These are phyloP conservation scores for Myriosclerotinia curreyana DNA, from an alignment of 2,329 filamentous ascomycete genomes.

Conservation along the genomic window DNA sequence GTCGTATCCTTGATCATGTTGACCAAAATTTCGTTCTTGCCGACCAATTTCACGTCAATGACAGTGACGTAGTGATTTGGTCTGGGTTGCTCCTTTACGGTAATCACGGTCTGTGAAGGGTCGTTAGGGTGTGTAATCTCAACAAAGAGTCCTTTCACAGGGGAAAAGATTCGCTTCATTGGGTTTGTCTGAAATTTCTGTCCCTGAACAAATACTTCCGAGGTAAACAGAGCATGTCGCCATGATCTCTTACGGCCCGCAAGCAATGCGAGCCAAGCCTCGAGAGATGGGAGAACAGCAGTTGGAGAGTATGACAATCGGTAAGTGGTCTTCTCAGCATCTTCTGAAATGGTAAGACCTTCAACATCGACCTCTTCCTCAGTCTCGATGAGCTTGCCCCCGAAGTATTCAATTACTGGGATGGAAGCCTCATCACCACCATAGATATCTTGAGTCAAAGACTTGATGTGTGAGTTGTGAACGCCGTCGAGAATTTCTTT, in stretches of 20 bases:
- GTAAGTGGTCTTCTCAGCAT: constrained; percentile 77
- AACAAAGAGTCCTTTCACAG: constrained; percentile 80
- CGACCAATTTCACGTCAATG: constrained; percentile 74
- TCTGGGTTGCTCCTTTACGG: constrained; percentile 80
- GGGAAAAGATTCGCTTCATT: constrained; percentile 85
- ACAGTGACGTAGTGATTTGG: constrained; percentile 86
- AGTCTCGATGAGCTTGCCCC: constrained; percentile 74
- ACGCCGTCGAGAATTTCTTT: constrained; percentile 92
- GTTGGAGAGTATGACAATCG: constrained; percentile 74
- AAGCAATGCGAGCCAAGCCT: constrained; percentile 84
- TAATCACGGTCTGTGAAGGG: constrained; percentile 77
- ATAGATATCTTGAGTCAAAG: constrained; percentile 78
- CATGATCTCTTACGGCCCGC: constrained; percentile 85
- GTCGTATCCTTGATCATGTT: constrained; percentile 93
- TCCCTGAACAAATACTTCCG: constrained; percentile 91
- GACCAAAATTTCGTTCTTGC: constrained; percentile 76
- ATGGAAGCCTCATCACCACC: constrained; percentile 68
- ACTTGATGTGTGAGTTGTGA: constrained; percentile 81
- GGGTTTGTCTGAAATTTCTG: constrained; percentile 98
- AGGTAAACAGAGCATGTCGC: constrained; percentile 90
- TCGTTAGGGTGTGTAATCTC: constrained; percentile 83
- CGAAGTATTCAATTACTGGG: constrained; percentile 90
- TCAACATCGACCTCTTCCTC: constrained; percentile 76
- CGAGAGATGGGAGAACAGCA: constrained; percentile 70
- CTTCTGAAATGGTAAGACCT: constrained; percentile 78